Evolutionary conservation across 2,329 filamentous ascomycete species (phyloP), one percentile per base, ranked within the genome.

Genomic region (Fusarium burgessii): DNA sequence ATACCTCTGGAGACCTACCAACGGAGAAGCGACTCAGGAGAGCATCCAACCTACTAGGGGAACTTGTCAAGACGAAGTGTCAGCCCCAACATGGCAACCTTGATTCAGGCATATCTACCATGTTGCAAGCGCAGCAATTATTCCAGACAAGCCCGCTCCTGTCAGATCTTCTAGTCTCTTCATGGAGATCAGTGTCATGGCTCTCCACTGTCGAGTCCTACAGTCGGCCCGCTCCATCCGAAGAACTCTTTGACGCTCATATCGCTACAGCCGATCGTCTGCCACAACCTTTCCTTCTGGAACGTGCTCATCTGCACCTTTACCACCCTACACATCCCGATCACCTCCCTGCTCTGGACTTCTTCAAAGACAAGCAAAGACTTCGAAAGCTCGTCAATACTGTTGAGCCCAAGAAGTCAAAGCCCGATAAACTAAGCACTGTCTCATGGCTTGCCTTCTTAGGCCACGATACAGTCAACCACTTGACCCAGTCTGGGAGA

Each of bases 291-390:
- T 76, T 84, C 40, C 74, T 76, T 11, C 75, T 88, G 11, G 84
- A 88, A 52, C 80, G 82, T 35, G 87, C 88, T 0, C 88, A 90
- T 69, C 80, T 90, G 6, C 81, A 85, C 32, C 80, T 90, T 3
- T 81, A 87, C 61, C 88, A 90, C 72, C 88, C 88, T 0, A 84
- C 84, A 0, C 79, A 80, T 5, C 88, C 88, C 1, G 82, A 83
- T 29, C 81, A 84, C 25, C 76, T 79, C 4, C 81, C 82, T 2
- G 88, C 88, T 0, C 72, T 89, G 14, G 74, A 81, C 4, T 84
- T 86, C 57, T 82, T 89, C 64, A 68, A 75, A 46, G 74, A 82
- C 52, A 78, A 74, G 60, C 61, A 78, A 35, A 75, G 68, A 33
- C 59, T 82, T 35, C 74, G 77, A 52, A 73, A 68, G 20, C 38